A percentile compares a stretch with the other conserved stretches of the same genome.
These are phyloP conservation scores for Torrubiellomyces zombiae DNA, from an alignment of 2,329 filamentous ascomycete species.

Conservation along the genomic window DNA sequence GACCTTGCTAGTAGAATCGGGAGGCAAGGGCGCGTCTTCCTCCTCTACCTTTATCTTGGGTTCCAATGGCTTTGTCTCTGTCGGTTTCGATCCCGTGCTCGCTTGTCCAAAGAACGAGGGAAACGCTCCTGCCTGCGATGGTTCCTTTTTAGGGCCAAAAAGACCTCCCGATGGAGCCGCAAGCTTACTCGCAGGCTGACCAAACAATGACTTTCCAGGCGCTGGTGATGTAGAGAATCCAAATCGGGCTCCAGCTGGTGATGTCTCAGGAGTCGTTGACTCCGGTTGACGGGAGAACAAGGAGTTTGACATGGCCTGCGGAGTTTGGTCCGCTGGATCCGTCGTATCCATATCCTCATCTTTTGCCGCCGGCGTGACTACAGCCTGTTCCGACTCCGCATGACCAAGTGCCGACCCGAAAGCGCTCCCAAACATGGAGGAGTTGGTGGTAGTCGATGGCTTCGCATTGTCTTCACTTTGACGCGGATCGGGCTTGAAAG, in stretches of 20 bases:
- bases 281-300: slow-evolving; percentile 12
- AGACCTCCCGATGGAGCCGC: slow-evolving; percentile 10
- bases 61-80: slow-evolving; percentile 2
- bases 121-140: slow-evolving; percentile 10
- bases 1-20: slow-evolving; percentile 37
- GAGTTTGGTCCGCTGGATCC: slow-evolving; percentile 16
- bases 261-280: slow-evolving; percentile 33
- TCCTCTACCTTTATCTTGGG: slow-evolving; percentile 21
- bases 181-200: slow-evolving; percentile 15
- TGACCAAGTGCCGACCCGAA: slow-evolving; percentile 44
- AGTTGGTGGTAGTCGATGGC: slow-evolving; percentile 21
- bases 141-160: slow-evolving; percentile 13
- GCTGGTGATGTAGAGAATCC: slow-evolving; percentile 19
- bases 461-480: slow-evolving; percentile 42
- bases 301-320: slow-evolving; percentile 20
- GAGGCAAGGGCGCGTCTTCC: slow-evolving; percentile 29
- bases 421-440: slow-evolving; percentile 40
- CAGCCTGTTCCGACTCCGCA: slow-evolving; percentile 19
- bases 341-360: slow-evolving; percentile 36
- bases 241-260: slow-evolving; percentile 32
- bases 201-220: slow-evolving; percentile 17
- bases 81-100: too few relatives aligned
- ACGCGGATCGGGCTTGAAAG: slow-evolving; percentile 47
- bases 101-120: slow-evolving; percentile 10
- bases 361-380: slow-evolving; percentile 19